Conservation (phyloP, 352 stramenopile species). For the Phytophthora meadii region DNA sequence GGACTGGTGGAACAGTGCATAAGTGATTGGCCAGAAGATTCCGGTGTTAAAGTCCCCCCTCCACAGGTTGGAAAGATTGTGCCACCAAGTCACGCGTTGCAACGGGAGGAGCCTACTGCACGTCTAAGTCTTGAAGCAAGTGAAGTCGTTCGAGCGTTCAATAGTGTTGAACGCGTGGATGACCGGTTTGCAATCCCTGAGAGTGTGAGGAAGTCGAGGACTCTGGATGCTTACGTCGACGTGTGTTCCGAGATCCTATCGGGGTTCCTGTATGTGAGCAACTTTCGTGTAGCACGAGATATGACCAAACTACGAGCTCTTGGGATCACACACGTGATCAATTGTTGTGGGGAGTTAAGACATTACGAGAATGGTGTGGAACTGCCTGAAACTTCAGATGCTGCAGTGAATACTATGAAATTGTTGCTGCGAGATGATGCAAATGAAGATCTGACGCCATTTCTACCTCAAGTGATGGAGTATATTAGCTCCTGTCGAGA, state of each 20-base stretch:
- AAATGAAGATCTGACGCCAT: slow-evolving; percentile 70
- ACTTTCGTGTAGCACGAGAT: slow-evolving; percentile 50
- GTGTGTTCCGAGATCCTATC: slow-evolving; percentile 73
- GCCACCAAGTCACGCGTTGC: slow-evolving; percentile 30
- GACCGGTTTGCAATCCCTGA: slow-evolving; percentile 52
- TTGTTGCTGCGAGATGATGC: slow-evolving; percentile 63
- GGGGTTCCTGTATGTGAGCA: slow-evolving; percentile 66
- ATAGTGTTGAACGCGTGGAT: slow-evolving; percentile 10
- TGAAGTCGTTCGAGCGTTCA: slow-evolving; percentile 14
- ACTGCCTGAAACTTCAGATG: slow-evolving; percentile 1
- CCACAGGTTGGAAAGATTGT: slow-evolving; percentile 18
- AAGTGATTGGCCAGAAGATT: not conserved
- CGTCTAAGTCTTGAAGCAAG: slow-evolving; percentile 11
- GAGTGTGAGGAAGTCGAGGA: slow-evolving; percentile 65
- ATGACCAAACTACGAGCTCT: slow-evolving; percentile 24
- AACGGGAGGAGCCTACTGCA: slow-evolving; percentile 19
- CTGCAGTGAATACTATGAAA: slow-evolving; percentile 27
- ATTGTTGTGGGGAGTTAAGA: slow-evolving; percentile 61
- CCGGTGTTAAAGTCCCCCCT: slow-evolving; percentile 1
- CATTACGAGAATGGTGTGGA: slow-evolving; percentile 11
- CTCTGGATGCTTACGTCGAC: slow-evolving; percentile 42
- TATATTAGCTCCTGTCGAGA: slow-evolving; percentile 45
- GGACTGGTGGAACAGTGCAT: slow-evolving; percentile 8
- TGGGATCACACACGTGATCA: slow-evolving; percentile 65
- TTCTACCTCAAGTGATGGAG: slow-evolving; percentile 54